Evolutionary conservation across 768 basidiomycete genomes (phyloP), one percentile per base, ranked within the genome.

Genomic region (Tulasnella sp.): DNA sequence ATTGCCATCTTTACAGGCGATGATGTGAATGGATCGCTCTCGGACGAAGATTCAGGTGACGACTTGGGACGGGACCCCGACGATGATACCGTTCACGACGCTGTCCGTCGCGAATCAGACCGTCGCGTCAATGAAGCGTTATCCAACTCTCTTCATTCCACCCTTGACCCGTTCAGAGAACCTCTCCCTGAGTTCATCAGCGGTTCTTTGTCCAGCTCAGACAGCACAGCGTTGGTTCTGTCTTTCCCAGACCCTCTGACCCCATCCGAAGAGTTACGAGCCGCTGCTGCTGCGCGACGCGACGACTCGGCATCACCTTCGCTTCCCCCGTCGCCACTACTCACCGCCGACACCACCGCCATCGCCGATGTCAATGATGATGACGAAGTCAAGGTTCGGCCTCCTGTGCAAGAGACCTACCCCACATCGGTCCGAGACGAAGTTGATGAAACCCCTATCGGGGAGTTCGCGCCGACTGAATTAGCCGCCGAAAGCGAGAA

Each of bases 211-310:
- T 76, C 75, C 67, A 76, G 67, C 69, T 76, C 75, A 12, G 39
- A 38, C 22, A 71, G 39, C 39, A 71, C 75, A 40, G 75, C 64
- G 15, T 36, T 76, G 4, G 67, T 71, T 0, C 67, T 76, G 2
- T 76, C 75, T n/a, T 76, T 76, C 67, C 75, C 75, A 25, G 75
- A 76, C 67, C 75, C 75, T 54, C 40, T 76, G 42, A 76, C 75
- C 36, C 75, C 75, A 19, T 76, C 75, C 52, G 38, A 68, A 52
- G 75, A 76, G 39, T 17, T 76, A 29, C 75, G 49, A 31, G 54
- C 45, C 9, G 73, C 25, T 3, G 58, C 58, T 31, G 58, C 58
- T 34, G 58, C 58, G 58, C 58, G 58, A 64, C 58, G 58, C 58
- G 58, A 64, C 58, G 58, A 64, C 29, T 29, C 58, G 58, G 58